These are phyloP conservation scores for Solanum aculeatissimum DNA, from an alignment of 305 asterid species.

Conservation along the genomic window DNA sequence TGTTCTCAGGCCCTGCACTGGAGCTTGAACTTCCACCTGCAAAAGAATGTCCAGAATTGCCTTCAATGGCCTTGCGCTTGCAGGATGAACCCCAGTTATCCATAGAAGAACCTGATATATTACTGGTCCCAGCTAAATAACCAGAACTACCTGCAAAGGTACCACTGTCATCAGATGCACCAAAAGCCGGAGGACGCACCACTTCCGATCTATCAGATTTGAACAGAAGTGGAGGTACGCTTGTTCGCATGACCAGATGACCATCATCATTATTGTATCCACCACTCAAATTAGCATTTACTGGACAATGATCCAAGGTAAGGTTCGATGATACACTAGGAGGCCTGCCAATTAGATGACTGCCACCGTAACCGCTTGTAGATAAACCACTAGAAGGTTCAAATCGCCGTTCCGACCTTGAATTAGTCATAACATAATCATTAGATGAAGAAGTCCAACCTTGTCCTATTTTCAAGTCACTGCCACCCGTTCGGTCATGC, in stretches of 20 bases:
- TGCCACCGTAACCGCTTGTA: slow-evolving; percentile 6
- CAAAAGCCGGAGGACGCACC: slow-evolving; percentile 21
- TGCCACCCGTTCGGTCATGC: slow-evolving; percentile 17
- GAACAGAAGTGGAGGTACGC: slow-evolving; percentile 17
- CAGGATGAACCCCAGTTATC: slow-evolving; percentile 50
- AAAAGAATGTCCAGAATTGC: slow-evolving; percentile 22
- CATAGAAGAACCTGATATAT: slow-evolving; percentile 29
- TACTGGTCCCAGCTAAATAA: slow-evolving; percentile 26
- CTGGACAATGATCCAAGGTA: slow-evolving; percentile 9
- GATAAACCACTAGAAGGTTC: slow-evolving; percentile 20
- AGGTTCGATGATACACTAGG: slow-evolving; percentile 11
- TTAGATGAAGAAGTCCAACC: slow-evolving; percentile 41
- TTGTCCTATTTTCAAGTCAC: slow-evolving; percentile 25
- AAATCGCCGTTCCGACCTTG: slow-evolving; percentile 26
- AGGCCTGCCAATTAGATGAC: slow-evolving; percentile 10
- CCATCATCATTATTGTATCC: slow-evolving; percentile 22
- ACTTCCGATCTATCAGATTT: slow-evolving; percentile 28
- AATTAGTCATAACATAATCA: slow-evolving; percentile 22
- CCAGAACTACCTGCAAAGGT: slow-evolving; percentile 31
- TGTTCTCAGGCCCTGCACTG: slow-evolving; percentile 30
- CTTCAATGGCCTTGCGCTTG: slow-evolving; percentile 58
- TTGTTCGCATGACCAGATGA: slow-evolving; percentile 20
- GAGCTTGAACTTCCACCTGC: slow-evolving; percentile 52
- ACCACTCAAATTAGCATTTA: slow-evolving; percentile 18
- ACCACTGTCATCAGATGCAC: slow-evolving; percentile 31